Percentiles rank a stretch among this genome's conserved stretches.
Evolutionary conservation across 768 basidiomycete species (phyloP).

Genomic region (Tephrocybe sp.): DNA sequence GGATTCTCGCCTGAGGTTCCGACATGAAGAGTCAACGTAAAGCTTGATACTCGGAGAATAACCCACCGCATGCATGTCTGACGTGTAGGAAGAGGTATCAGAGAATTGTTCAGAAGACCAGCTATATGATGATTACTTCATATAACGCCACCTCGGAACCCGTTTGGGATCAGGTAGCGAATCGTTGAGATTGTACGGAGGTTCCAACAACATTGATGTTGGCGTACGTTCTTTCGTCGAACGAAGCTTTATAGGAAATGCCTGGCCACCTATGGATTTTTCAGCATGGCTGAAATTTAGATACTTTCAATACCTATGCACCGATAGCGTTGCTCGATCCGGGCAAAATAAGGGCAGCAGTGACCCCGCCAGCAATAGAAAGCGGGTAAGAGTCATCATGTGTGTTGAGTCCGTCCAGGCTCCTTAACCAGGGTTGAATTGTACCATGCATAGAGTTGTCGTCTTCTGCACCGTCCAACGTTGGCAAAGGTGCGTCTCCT

Average conservation of each 20-base stretch:
- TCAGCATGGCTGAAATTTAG: background rate
- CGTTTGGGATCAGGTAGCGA: conserved; percentile 41
- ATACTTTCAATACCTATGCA: conserved; percentile 18
- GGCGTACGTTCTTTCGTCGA: conserved; percentile 68
- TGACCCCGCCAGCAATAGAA: conserved; percentile 78
- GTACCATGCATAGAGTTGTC: conserved; percentile 50
- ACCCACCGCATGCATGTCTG: conserved; percentile 58
- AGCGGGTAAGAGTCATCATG: conserved; percentile 71
- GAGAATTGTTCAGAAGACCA: background rate
- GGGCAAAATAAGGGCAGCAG: conserved; percentile 73
- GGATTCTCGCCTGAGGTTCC: conserved; percentile 49
- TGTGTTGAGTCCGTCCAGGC: conserved; percentile 77
- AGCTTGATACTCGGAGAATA: background rate
- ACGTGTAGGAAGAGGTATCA: background rate
- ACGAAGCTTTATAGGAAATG: conserved; percentile 76
- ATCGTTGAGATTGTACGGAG: conserved; percentile 59
- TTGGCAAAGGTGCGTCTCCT: conserved; percentile 51
- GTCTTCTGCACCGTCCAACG: conserved; percentile 50
- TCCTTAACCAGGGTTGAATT: conserved; percentile 61
- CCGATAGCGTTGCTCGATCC: conserved; percentile 69
- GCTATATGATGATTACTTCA: conserved; percentile 51
- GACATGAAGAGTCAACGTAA: background rate
- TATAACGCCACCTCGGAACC: conserved; percentile 68
- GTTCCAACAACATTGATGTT: conserved; percentile 73
- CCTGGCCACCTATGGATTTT: conserved; percentile 57